These are phyloP conservation scores for Aspergillus intermedius DNA, from an alignment of 2,329 filamentous ascomycete genomes.

Conservation along the genomic window DNA sequence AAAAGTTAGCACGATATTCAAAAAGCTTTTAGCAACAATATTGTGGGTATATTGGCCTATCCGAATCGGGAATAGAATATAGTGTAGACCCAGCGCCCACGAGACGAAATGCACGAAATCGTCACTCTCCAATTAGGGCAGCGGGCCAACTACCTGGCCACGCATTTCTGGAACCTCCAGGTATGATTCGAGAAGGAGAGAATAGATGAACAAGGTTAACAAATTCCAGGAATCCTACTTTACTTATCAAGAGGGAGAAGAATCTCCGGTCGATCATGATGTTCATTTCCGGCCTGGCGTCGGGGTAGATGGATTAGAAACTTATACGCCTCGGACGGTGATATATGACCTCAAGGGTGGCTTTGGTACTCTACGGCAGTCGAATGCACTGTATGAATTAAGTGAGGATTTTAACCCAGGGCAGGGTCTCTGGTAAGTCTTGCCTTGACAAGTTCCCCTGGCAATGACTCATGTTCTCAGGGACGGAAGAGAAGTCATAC, in stretches of 20 bases:
- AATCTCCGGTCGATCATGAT: slow-evolving; percentile 68
- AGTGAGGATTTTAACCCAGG: slow-evolving; percentile 30
- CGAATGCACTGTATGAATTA: slow-evolving; percentile 78
- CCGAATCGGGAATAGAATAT: background rate
- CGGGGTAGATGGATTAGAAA: slow-evolving; percentile 77
- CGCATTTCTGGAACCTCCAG: slow-evolving; percentile 97
- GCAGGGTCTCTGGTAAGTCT: slow-evolving; percentile 41
- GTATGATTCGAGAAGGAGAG: slow-evolving; percentile 37
- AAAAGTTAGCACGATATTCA: background rate
- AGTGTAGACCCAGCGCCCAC: background rate
- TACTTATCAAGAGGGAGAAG: slow-evolving; percentile 66
- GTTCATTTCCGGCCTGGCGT: slow-evolving; percentile 82
- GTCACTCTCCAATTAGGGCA: slow-evolving; percentile 90
- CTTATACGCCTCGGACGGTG: slow-evolving; percentile 82
- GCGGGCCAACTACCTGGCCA: slow-evolving; percentile 84
- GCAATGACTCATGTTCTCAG: slow-evolving; percentile 32
- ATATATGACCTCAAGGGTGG: slow-evolving; percentile 94
- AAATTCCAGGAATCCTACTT: slow-evolving; percentile 82
- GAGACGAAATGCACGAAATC: slow-evolving; percentile 74
- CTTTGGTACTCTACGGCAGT: slow-evolving; percentile 80
- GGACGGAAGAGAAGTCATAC: slow-evolving; percentile 61
- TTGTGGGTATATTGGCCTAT: too few relatives aligned
- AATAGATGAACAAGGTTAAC: background rate
- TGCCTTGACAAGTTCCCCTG: background rate
- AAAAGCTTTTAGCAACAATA: too few relatives aligned